These are phyloP conservation scores for Phytophthora citricola DNA, from an alignment of 352 stramenopile genomes.

Conservation along the genomic window DNA sequence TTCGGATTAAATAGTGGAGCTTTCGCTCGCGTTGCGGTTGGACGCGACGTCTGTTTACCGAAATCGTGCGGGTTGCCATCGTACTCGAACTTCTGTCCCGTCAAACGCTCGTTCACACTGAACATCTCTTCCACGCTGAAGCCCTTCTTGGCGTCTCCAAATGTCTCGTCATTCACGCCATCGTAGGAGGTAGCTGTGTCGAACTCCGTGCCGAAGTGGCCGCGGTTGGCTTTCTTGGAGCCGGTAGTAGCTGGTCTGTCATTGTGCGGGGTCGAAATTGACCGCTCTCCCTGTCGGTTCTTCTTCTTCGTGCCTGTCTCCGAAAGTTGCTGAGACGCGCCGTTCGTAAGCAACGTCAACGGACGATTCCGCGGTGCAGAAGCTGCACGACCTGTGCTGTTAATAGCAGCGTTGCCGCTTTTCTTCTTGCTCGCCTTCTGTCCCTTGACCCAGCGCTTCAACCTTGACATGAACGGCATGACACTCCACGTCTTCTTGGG, in stretches of 20 bases:
- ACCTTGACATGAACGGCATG: constrained; percentile 91
- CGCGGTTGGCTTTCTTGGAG: constrained; percentile 48
- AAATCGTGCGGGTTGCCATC: constrained; percentile 97
- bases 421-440: constrained; percentile 73
- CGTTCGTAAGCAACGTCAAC: constrained; percentile 46
- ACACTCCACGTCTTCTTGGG: constrained; percentile 95
- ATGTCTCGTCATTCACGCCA: constrained; percentile 89
- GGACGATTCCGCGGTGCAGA: constrained; percentile 82
- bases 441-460: constrained; percentile 91
- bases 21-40: constrained; percentile 28
- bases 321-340: constrained; percentile 32
- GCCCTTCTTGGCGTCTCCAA: constrained; percentile 74
- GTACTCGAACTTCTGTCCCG: constrained; percentile 94
- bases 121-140: constrained; percentile 97
- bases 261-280: constrained; percentile 78
- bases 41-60: constrained; percentile 59
- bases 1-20: constrained; percentile 64
- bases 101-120: constrained; percentile 92
- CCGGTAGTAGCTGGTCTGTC: constrained; percentile 43
- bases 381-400: constrained; percentile 62
- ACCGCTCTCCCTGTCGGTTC: constrained; percentile 48
- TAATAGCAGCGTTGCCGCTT: constrained; percentile 40
- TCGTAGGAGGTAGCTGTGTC: constrained; percentile 84
- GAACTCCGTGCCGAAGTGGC: constrained; percentile 87
- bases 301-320: constrained; percentile 45